Conservation (phyloP, 164 flowering plant species). For the Tetrastigma voinierianum region DNA sequence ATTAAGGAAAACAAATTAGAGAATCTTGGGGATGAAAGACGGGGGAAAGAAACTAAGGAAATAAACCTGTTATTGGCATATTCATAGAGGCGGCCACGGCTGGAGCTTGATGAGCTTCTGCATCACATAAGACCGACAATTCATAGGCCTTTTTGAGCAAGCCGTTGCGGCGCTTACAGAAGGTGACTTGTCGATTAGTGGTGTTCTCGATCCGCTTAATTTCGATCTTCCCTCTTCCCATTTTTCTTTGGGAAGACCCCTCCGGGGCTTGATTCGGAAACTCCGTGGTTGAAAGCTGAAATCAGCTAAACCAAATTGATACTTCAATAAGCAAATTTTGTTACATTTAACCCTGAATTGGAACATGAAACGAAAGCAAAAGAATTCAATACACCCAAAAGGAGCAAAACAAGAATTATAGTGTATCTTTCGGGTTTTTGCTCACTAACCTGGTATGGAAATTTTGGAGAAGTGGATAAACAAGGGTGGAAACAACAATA, state of each 20-base stretch:
- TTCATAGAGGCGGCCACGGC: constrained; percentile 62
- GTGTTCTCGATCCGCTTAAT: constrained; percentile 69
- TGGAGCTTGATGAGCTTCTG: constrained; percentile 57
- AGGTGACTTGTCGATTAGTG: constrained; percentile 59
- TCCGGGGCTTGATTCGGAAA: constrained; percentile 36
- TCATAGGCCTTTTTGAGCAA: constrained; percentile 64
- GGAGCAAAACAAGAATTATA: constrained; percentile 11
- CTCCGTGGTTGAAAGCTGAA: constrained; percentile 40
- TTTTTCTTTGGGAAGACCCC: constrained; percentile 40
- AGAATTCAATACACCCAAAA: constrained; percentile 7
- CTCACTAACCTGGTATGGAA: constrained; percentile 15
- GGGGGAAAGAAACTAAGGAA: not conserved
- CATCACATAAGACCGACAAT: constrained; percentile 55
- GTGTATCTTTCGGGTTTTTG: constrained; percentile 7
- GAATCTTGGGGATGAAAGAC: not conserved
- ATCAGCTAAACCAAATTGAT: constrained; percentile 8
- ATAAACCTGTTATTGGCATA: constrained; percentile 61
- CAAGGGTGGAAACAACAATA: not conserved
- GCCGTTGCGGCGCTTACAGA: constrained; percentile 63
- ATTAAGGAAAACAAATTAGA: not conserved
- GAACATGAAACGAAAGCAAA: not conserved
- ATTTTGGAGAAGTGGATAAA: not conserved
- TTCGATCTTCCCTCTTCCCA: constrained; percentile 61
- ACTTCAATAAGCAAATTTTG: not conserved
- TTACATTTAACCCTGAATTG: not conserved